A percentile compares a stretch with the other conserved stretches of the same genome.
These are phyloP conservation scores for Hysterangium stoloniferum DNA, from an alignment of 768 basidiomycete genomes.

Conservation along the genomic window DNA sequence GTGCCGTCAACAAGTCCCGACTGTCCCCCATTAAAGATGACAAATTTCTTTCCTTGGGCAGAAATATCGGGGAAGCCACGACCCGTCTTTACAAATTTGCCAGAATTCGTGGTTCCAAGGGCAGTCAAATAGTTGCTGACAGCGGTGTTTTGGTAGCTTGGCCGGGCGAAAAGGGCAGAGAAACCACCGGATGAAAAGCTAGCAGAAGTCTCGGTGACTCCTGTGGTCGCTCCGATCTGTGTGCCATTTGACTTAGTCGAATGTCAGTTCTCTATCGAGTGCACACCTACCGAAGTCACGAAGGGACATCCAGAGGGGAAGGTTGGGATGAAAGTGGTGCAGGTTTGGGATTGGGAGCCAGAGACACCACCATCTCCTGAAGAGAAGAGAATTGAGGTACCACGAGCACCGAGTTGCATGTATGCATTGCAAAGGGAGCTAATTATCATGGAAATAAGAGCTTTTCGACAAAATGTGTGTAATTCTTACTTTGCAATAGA, in stretches of 20 bases:
- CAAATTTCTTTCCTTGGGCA: slow-evolving; percentile 14
- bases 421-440: slow-evolving; percentile 21
- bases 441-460: not conserved
- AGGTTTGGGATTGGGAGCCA: slow-evolving; percentile 8
- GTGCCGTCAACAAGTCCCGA: slow-evolving; percentile 19
- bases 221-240: slow-evolving; percentile 16
- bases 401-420: slow-evolving; percentile 19
- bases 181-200: slow-evolving; percentile 16
- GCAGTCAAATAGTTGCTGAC: slow-evolving; percentile 24
- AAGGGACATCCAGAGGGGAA: slow-evolving; percentile 17
- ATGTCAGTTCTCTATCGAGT: not conserved
- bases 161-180: slow-evolving; percentile 12
- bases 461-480: not conserved
- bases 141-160: slow-evolving; percentile 23
- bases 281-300: slow-evolving; percentile 2
- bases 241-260: slow-evolving; percentile 2
- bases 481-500: not conserved
- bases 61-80: slow-evolving; percentile 20
- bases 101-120: slow-evolving; percentile 28
- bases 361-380: slow-evolving; percentile 17
- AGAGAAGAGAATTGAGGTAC: slow-evolving; percentile 15
- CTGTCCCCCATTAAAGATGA: slow-evolving; percentile 4
- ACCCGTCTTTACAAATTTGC: slow-evolving; percentile 9
- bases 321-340: slow-evolving; percentile 13
- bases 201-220: slow-evolving; percentile 10